A percentile compares a stretch with the other conserved stretches of the same genome.
phyloP scores from a whole-genome alignment of 805 yeast species.

The Saccharomycopsis sp. region DNA sequence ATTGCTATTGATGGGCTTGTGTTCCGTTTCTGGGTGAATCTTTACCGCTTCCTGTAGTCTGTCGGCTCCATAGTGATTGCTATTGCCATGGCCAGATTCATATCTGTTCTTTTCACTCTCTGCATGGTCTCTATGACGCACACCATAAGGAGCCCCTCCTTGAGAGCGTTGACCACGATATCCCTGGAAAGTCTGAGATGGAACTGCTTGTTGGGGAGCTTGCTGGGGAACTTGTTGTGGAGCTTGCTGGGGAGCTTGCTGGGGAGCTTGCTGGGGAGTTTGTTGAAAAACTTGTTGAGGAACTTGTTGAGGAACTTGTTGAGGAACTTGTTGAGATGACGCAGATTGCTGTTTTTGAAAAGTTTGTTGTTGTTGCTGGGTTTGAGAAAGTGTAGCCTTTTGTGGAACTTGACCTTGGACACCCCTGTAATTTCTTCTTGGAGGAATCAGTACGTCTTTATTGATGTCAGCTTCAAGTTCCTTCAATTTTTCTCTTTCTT shows the following conservation, averaged over 20 bases:
- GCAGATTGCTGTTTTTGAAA: too few relatives aligned
- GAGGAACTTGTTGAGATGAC: not conserved
- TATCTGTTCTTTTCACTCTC: constrained; percentile 8
- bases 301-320: not conserved
- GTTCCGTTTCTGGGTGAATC: too few relatives aligned
- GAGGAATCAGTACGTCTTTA: too few relatives aligned
- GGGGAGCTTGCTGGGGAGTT: constrained; percentile 4
- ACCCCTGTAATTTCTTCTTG: constrained; percentile 2
- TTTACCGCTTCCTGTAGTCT: too few relatives aligned
- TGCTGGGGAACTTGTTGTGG: too few relatives aligned
- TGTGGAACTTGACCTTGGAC: not conserved
- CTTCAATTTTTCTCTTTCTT: too few relatives aligned
- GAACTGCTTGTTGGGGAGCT: not conserved
- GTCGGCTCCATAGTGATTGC: too few relatives aligned
- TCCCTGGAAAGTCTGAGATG: too few relatives aligned
- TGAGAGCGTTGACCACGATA: too few relatives aligned
- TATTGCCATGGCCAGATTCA: constrained; percentile 1
- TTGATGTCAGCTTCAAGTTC: too few relatives aligned
- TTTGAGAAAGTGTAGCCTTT: not conserved
- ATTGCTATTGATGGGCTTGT: too few relatives aligned
- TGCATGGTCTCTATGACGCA: not conserved
- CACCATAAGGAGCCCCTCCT: not conserved
- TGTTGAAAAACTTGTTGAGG: not conserved
- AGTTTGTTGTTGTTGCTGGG: constrained; percentile 4
- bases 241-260: not conserved